phyloP scores from a whole-genome alignment of 129 eudicot genomes.

The Chrysanthemum lavandulifolium region DNA sequence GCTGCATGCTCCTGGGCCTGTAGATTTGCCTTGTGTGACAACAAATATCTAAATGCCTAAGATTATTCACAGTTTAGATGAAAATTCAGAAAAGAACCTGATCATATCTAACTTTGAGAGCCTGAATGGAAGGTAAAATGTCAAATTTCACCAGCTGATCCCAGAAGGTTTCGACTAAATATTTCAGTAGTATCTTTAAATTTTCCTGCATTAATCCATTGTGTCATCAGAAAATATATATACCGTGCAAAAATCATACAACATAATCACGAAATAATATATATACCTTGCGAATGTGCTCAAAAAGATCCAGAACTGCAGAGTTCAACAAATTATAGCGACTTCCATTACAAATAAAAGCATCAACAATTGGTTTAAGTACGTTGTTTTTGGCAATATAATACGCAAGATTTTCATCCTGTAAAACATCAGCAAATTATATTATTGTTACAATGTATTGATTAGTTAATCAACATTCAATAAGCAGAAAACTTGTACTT shows the following conservation, averaged over 20 bases:
- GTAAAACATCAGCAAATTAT: slow-evolving; percentile 31
- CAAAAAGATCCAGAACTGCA: slow-evolving; percentile 84
- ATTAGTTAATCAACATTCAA: not conserved
- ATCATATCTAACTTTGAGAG: slow-evolving; percentile 79
- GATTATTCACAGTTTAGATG: not conserved
- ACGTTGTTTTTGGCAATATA: slow-evolving; percentile 74
- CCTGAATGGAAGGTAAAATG: slow-evolving; percentile 52
- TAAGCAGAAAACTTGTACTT: slow-evolving; percentile 30
- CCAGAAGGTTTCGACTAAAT: slow-evolving; percentile 84
- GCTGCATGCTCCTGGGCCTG: slow-evolving; percentile 49
- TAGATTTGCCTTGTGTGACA: slow-evolving; percentile 32
- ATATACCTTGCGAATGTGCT: slow-evolving; percentile 80
- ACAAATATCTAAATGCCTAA: not conserved
- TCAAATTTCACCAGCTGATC: slow-evolving; percentile 67
- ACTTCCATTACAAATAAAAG: slow-evolving; percentile 68
- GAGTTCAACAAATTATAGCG: slow-evolving; percentile 91
- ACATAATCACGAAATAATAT: not conserved
- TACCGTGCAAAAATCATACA: not conserved
- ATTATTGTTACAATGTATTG: not conserved
- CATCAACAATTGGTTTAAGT: slow-evolving; percentile 78
- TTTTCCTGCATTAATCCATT: slow-evolving; percentile 58
- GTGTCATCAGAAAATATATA: slow-evolving; percentile 1
- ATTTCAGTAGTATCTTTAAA: slow-evolving; percentile 58
- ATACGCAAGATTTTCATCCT: slow-evolving; percentile 84
- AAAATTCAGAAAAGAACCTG: slow-evolving; percentile 42